These are phyloP conservation scores for Candida michaelii DNA, from an alignment of 805 yeast species.

Conservation along the genomic window DNA sequence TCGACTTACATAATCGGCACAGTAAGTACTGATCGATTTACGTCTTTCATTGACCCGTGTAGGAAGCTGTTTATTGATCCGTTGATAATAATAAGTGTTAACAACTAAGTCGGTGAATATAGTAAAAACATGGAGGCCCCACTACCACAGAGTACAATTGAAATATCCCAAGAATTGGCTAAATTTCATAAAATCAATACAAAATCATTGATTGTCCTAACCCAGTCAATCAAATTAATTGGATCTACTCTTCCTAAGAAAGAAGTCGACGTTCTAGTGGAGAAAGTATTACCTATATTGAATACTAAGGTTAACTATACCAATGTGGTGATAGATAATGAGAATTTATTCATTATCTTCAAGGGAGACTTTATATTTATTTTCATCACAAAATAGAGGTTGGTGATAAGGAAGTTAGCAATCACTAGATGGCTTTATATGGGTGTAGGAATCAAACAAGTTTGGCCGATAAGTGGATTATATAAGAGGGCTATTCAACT, in stretches of 20 bases:
- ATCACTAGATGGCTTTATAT: too few species aligned
- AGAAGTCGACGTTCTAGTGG: neutral
- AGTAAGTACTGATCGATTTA: too few species aligned
- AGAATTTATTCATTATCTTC: constrained; percentile 9
- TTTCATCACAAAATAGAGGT: constrained; percentile 11
- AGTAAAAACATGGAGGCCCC: neutral
- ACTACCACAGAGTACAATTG: constrained; percentile 4
- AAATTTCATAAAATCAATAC: constrained; percentile 4
- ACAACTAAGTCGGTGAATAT: too few species aligned
- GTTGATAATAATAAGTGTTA: too few species aligned
- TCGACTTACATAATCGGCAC: neutral
- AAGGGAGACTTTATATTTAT: constrained; percentile 13
- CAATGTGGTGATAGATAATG: constrained; percentile 7
- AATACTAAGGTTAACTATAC: constrained; percentile 10
- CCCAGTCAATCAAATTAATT: constrained; percentile 2
- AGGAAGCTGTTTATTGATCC: too few species aligned
- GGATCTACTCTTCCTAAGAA: constrained; percentile 1
- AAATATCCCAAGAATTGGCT: constrained; percentile 2
- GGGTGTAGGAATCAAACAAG: too few species aligned
- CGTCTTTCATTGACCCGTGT: too few species aligned
- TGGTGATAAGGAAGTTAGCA: too few species aligned
- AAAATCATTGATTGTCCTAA: constrained; percentile 6
- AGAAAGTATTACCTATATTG: constrained; percentile 9
- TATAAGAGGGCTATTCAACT: too few species aligned
- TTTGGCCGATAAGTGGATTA: too few species aligned